These are phyloP conservation scores for Pythium grandisporangium DNA, from an alignment of 352 stramenopile species.

Conservation along the genomic window DNA sequence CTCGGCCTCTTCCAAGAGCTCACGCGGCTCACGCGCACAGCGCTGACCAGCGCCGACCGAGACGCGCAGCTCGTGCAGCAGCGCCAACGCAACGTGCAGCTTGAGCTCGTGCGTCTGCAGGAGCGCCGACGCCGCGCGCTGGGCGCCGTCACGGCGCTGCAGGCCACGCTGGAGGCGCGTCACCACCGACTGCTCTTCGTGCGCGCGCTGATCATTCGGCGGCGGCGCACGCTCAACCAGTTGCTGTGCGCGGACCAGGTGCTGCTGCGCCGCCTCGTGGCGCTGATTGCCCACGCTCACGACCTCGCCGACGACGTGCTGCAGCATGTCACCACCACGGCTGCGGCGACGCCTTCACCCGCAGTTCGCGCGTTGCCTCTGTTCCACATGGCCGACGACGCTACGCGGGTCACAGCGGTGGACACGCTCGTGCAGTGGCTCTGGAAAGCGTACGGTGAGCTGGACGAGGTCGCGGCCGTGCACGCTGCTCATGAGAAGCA, in stretches of 20 bases:
- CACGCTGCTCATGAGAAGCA: background rate
- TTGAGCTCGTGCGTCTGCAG: conserved; percentile 21
- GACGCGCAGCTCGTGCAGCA: conserved; percentile 26
- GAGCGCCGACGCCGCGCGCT: conserved; percentile 11
- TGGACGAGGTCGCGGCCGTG: background rate
- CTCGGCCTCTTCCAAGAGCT: conserved; percentile 36
- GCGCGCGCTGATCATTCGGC: conserved; percentile 33
- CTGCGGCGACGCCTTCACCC: too few species aligned
- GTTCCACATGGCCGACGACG: conserved; percentile 24
- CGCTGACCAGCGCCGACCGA: conserved; percentile 20
- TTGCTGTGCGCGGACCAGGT: conserved; percentile 23
- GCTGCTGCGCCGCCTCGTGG: conserved; percentile 15
- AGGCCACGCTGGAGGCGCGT: conserved; percentile 22
- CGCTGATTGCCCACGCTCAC: conserved; percentile 20
- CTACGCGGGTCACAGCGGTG: too few species aligned
- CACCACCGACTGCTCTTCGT: conserved; percentile 26
- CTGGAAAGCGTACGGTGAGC: background rate
- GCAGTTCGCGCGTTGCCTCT: too few species aligned
- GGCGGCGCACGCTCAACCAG: conserved; percentile 39
- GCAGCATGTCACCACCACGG: too few species aligned
- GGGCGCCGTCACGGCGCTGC: conserved; percentile 14
- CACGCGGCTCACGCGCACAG: conserved; percentile 13
- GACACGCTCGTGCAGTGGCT: background rate
- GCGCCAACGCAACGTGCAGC: conserved; percentile 28
- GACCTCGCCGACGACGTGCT: conserved; percentile 22